Evolutionary conservation across 306 rosid genomes (phyloP), one percentile per base, ranked within the genome.

Genomic region (Cucumis melo): DNA sequence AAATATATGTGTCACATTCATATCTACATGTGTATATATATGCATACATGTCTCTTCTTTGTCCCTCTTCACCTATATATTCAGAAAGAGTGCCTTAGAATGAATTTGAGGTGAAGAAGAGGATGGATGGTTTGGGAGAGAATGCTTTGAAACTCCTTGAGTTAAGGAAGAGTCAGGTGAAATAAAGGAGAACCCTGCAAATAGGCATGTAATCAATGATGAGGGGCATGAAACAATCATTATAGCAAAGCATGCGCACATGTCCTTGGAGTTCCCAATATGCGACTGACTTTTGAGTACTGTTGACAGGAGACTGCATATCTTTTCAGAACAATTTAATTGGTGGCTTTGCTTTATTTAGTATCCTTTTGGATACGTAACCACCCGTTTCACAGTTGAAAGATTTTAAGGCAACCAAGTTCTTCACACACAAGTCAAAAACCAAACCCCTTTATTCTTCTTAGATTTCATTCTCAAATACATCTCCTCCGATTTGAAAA

Each of bases 211-310:
- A 27, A 32, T 32, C 34, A 66, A 66, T 41, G 53, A 66, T 66
- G 73, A 41, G 0, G 73, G 73, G 72, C 50, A 41, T 38, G 51
- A n/a, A 66, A 39, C 24, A 20, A 66, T 66, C 9, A 66, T 66
- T 10, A 66, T 66, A 41, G 73, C 48, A 66, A 66, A 20, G 72
- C 72, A 64, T 64, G 72, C 72, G 46, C 73, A 66, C 73, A 66
- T 66, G 73, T 66, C 27, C 24, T 38, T 14, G 23, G 16, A 19
- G 8, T 66, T 41, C n/a, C 29, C 73, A 36, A 65, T 10, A 65
- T 38, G 71, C 4, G 51, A 5, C 15, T 65, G 73, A 19, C 73
- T 39, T 38, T 41, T 20, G 73, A 38, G 36, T 3, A 4, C 32
- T 41, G 32, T 36, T 39, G 29, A 51, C 20, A 51, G 36, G 36